Percentiles rank a stretch among this genome's conserved stretches.
These are phyloP conservation scores for Trichocladium antarcticum DNA, from an alignment of 495 filamentous ascomycete genomes.

Conservation along the genomic window DNA sequence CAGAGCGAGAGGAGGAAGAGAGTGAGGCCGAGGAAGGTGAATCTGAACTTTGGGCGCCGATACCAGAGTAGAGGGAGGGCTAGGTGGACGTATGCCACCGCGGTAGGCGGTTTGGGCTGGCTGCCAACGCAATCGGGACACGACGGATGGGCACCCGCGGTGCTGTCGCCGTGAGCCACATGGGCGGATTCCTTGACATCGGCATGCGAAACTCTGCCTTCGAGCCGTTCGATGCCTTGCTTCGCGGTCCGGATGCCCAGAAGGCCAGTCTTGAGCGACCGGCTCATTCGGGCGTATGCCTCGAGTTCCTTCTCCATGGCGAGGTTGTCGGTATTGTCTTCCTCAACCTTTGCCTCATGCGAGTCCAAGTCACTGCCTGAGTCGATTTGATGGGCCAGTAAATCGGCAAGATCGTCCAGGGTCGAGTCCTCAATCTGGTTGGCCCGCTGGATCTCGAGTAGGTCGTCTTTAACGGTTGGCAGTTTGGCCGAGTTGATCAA, in stretches of 20 bases:
- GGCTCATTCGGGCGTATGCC: slow-evolving; percentile 46
- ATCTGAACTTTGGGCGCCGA: slow-evolving; percentile 34
- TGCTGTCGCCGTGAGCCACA: neutral
- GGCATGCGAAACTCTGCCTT: slow-evolving; percentile 43
- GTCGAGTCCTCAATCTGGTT: slow-evolving; percentile 45
- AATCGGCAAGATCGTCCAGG: slow-evolving; percentile 38
- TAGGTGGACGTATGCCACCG: slow-evolving; percentile 32
- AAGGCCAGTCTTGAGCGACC: slow-evolving; percentile 47
- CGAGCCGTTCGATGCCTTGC: slow-evolving; percentile 54
- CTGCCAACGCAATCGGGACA: slow-evolving; percentile 12
- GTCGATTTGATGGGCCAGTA: slow-evolving; percentile 23
- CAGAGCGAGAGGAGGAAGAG: slow-evolving; percentile 40
- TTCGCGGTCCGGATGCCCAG: slow-evolving; percentile 56
- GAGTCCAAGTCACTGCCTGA: neutral
- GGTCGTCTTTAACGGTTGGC: slow-evolving; percentile 39
- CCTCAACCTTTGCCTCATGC: slow-evolving; percentile 3
- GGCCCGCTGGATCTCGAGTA: slow-evolving; percentile 36
- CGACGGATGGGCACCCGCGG: neutral
- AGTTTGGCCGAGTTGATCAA: slow-evolving; percentile 40
- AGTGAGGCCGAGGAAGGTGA: slow-evolving; percentile 48
- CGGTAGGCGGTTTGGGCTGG: neutral
- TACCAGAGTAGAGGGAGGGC: slow-evolving; percentile 51
- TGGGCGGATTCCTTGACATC: slow-evolving; percentile 19
- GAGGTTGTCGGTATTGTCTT: slow-evolving; percentile 4
- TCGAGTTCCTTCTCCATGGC: slow-evolving; percentile 41